phyloP scores from a whole-genome alignment of 106 monocot genomes.

The Acorus calamus region DNA sequence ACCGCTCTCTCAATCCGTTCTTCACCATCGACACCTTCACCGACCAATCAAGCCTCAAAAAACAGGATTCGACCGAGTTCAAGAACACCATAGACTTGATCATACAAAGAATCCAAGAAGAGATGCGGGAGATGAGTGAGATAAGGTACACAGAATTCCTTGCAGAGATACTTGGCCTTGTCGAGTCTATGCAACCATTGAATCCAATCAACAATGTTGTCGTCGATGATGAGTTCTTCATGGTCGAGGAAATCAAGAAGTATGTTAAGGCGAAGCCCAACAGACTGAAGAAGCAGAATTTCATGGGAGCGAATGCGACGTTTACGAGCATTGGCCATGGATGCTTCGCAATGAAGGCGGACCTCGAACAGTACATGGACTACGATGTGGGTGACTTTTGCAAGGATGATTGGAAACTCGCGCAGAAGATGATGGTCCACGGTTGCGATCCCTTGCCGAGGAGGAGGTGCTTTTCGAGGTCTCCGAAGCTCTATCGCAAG shows the following conservation, averaged over 20 bases:
- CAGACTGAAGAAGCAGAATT: conserved; percentile 63
- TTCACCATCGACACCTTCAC: conserved; percentile 26
- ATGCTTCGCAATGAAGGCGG: conserved; percentile 57
- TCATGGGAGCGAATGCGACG: conserved; percentile 72
- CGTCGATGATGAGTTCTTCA: conserved; percentile 35
- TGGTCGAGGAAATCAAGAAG: conserved; percentile 64
- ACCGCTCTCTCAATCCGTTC: conserved; percentile 19
- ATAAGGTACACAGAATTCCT: conserved; percentile 33
- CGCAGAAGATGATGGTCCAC: conserved; percentile 55
- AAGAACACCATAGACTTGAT: conserved; percentile 3
- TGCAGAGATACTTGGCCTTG: conserved; percentile 24
- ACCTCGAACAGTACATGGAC: conserved; percentile 75
- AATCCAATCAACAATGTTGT: conserved; percentile 6
- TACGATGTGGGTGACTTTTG: conserved; percentile 75
- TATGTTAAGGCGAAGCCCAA: conserved; percentile 60
- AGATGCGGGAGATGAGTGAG: conserved; percentile 7
- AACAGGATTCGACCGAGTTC: conserved; percentile 7
- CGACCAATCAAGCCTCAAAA: conserved; percentile 8
- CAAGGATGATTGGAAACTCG: conserved; percentile 66
- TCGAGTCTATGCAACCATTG: conserved; percentile 16
- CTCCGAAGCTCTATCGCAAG: conserved; percentile 52
- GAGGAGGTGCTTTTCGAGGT: conserved; percentile 45
- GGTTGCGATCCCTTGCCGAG: conserved; percentile 68
- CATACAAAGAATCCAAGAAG: not conserved
- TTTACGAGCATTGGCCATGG: conserved; percentile 64